These are phyloP conservation scores for Andrographis paniculata DNA, from an alignment of 305 asterid species.

Conservation along the genomic window DNA sequence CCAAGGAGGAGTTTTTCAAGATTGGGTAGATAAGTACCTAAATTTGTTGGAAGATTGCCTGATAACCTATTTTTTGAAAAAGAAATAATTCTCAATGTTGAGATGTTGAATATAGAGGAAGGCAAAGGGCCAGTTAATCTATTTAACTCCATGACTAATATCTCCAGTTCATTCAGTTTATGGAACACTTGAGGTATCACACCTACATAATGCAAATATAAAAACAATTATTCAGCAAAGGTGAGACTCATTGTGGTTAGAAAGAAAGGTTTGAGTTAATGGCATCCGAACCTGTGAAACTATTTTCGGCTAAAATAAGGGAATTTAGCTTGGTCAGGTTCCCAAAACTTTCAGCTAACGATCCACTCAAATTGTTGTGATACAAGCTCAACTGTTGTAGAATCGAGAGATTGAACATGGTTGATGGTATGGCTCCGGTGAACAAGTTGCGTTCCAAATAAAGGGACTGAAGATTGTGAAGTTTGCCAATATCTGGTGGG, in stretches of 20 bases:
- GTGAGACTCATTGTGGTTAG: no score
- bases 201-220: conserved; percentile 4
- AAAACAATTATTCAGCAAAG: no score
- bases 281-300: no score
- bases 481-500: conserved; percentile 18
- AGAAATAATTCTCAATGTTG: neutral
- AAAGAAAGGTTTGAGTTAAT: no score
- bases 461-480: conserved; percentile 10
- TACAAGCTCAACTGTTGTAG: no score
- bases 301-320: no score
- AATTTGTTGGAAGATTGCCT: conserved; percentile 17
- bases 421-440: no score
- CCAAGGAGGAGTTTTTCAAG: conserved; percentile 12
- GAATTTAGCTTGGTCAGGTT: no score
- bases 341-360: no score
- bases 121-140: conserved; percentile 15
- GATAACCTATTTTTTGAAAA: neutral
- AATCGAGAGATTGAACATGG: no score
- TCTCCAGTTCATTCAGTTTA: neutral
- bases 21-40: conserved; percentile 8
- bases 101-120: conserved; percentile 10
- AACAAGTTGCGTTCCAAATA: neutral
- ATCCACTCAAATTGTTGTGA: no score
- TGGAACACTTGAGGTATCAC: conserved; percentile 13
- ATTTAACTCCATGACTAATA: neutral